phyloP scores from a whole-genome alignment of 208 protist genomes.

The Crithidia fasciculata region DNA sequence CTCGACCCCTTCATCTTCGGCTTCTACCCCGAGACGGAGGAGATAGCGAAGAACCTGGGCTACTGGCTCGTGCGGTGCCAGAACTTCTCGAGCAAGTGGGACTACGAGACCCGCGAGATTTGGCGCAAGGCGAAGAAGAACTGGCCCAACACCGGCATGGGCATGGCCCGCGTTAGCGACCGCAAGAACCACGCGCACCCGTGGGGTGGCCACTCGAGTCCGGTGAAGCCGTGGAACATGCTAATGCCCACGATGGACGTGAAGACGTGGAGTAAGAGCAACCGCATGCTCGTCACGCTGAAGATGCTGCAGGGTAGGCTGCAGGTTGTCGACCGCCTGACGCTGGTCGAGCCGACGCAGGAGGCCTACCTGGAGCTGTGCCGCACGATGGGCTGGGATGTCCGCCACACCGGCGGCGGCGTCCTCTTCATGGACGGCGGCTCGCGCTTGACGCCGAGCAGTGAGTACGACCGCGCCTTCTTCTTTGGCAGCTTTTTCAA shows the following conservation, averaged over 20 bases:
- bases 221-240: conserved; percentile 93
- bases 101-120: conserved; percentile 90
- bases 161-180: conserved; percentile 87
- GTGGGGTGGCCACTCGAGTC: conserved; percentile 81
- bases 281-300: conserved; percentile 88
- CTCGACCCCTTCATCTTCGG: conserved; percentile 93
- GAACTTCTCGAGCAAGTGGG: conserved; percentile 90
- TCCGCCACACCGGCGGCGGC: conserved; percentile 87
- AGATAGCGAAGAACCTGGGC: conserved; percentile 74
- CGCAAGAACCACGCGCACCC: conserved; percentile 80
- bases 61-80: conserved; percentile 92
- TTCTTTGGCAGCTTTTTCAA: conserved; percentile 94
- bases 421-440: conserved; percentile 93
- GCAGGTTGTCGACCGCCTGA: conserved; percentile 86
- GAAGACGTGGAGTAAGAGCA: conserved; percentile 87
- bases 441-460: conserved; percentile 84
- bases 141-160: conserved; percentile 93
- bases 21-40: conserved; percentile 80
- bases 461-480: conserved; percentile 86
- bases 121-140: conserved; percentile 92
- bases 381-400: conserved; percentile 87
- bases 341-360: conserved; percentile 81
- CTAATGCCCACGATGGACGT: conserved; percentile 90
- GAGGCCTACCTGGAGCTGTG: conserved; percentile 83
- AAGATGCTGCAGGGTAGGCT: conserved; percentile 92